Conservation (phyloP, 768 basidiomycete genomes). For the Tubosaeta sp. region DNA sequence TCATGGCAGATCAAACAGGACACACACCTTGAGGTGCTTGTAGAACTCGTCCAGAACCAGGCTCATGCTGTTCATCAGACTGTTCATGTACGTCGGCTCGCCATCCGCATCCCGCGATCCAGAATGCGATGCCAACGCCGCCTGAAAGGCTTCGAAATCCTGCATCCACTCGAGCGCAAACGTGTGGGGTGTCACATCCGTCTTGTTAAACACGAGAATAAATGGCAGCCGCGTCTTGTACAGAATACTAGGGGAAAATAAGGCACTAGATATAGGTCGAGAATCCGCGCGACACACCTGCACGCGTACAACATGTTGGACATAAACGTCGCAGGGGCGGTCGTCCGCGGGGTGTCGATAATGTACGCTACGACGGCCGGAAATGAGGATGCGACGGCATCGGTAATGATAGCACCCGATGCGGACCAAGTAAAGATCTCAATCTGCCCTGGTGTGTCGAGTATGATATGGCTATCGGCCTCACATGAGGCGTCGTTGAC, state of each 20-base stretch:
- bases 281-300: slow-evolving; percentile 47
- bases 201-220: slow-evolving; percentile 98
- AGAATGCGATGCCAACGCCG: slow-evolving; percentile 69
- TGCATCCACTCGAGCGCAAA: slow-evolving; percentile 98
- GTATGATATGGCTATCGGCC: slow-evolving; percentile 72
- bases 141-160: slow-evolving; percentile 95
- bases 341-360: slow-evolving; percentile 94
- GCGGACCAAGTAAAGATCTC: slow-evolving; percentile 99
- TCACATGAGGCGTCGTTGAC: neutral
- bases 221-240: slow-evolving; percentile 99
- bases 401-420: slow-evolving; percentile 97
- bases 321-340: slow-evolving; percentile 97
- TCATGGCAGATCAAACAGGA: neutral
- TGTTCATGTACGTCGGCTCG: slow-evolving; percentile 97
- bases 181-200: slow-evolving; percentile 82
- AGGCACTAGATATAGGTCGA: neutral
- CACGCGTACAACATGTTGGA: slow-evolving; percentile 99
- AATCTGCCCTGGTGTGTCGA: slow-evolving; percentile 98
- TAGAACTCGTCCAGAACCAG: slow-evolving; percentile 98
- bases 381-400: slow-evolving; percentile 88
- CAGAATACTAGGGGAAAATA: slow-evolving; percentile 58
- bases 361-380: slow-evolving; percentile 96
- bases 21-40: slow-evolving; percentile 80
- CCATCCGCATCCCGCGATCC: slow-evolving; percentile 73
- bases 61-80: slow-evolving; percentile 99